These are phyloP conservation scores for Aspergillus sp. DNA, from an alignment of 2,329 filamentous ascomycete genomes.

Conservation along the genomic window DNA sequence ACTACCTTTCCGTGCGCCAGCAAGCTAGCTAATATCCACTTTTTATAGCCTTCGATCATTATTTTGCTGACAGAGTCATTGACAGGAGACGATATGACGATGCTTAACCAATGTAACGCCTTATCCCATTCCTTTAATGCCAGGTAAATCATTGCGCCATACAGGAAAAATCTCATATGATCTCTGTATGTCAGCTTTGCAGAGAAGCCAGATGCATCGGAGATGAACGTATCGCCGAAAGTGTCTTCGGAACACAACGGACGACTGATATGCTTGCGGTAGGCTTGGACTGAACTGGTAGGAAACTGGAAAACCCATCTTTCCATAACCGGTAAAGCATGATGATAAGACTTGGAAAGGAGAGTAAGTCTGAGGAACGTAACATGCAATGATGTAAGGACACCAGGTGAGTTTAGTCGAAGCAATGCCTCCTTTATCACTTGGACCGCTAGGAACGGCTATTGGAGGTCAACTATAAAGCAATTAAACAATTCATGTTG, in stretches of 20 bases:
- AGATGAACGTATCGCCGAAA: conserved; percentile 39
- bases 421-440: conserved; percentile 48
- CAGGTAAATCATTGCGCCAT: conserved; percentile 67
- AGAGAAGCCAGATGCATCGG: conserved; percentile 41
- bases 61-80: conserved; percentile 68
- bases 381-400: conserved; percentile 48
- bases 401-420: conserved; percentile 46
- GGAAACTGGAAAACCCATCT: conserved; percentile 47
- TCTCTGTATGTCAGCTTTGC: conserved; percentile 43
- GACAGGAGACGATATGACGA: conserved; percentile 67
- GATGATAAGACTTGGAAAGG: conserved; percentile 41
- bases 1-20: conserved; percentile 66
- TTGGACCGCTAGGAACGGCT: conserved; percentile 44
- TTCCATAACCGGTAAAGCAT: conserved; percentile 46
- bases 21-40: conserved; percentile 78
- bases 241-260: conserved; percentile 35
- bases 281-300: conserved; percentile 24
- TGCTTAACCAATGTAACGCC: conserved; percentile 64
- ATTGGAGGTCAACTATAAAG: conserved; percentile 16
- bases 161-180: conserved; percentile 66
- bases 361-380: conserved; percentile 46
- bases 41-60: conserved; percentile 89
- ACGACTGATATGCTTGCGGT: conserved; percentile 25
- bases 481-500: conserved; percentile 9
- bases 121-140: conserved; percentile 62